Evolutionary conservation across 352 stramenopile species (phyloP), one percentile per base, ranked within the genome.

Genomic region (Globisporangium mamillatum): DNA sequence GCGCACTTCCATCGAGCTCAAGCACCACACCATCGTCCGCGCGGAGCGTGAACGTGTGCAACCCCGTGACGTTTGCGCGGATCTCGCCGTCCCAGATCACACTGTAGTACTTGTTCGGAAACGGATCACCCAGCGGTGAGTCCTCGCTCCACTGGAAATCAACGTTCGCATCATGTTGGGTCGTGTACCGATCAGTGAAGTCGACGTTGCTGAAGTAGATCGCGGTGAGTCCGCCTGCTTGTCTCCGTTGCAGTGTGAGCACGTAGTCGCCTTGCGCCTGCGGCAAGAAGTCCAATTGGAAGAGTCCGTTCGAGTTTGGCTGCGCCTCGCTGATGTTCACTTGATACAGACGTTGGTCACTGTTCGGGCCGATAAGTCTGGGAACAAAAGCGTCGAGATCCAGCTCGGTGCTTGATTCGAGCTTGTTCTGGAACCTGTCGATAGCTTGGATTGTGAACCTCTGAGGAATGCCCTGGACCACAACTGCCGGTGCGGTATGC

Each of bases 191-290:
- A 38, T 96, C 78, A 2, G 86, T 90, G 56, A 98, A 98, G 63
- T 98, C 93, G 3, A 82, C 71, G 53, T 93, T 94, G 20, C 78
- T 72, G 64, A 90, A 99, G 71, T 98, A 99, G 12, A 84, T 98
- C 1, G 87, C 92, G 34, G 93, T 81, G 6, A 99, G 80, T 0
- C 96, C 97, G 20, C 96, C 96, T 1, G 75, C 76, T 58, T 86
- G 83, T 1, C 89, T 79, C 63, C 97, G 77, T 68, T 75, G 63
- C 22, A 98, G 82, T 34, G 74, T 82, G 22, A 98, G 70, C 32
- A 75, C 67, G 70, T 98, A 98, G 10, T 67, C 63, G 8, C 96
- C 97, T 32, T 91, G 86, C 4, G 91, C 60, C 29, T 84, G 80
- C 5, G 94, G 89, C 20, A 87, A 63, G 59, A 98, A 98, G 3